Conservation (phyloP, 192 early-diverging fungal species). For the Linnemannia elongata region DNA sequence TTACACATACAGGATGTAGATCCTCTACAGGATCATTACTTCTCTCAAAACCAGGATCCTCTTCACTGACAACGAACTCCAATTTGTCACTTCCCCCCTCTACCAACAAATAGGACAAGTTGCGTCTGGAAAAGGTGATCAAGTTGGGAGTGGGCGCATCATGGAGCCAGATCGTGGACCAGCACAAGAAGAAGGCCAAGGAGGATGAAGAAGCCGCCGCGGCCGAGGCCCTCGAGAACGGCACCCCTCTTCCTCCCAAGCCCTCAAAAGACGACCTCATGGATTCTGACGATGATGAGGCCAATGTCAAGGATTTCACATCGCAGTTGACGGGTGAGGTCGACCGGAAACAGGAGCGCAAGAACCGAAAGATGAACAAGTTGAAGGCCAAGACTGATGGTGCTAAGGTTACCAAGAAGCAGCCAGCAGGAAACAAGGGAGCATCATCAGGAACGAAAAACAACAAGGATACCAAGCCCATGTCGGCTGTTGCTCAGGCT, state of each 20-base stretch:
- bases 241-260: constrained; percentile 25
- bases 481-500: constrained; percentile 45
- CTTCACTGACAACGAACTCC: neutral
- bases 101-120: constrained; percentile 47
- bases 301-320: constrained; percentile 35
- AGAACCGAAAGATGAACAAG: constrained; percentile 57
- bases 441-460: neutral
- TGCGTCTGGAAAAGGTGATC: constrained; percentile 57
- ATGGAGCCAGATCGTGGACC: constrained; percentile 54
- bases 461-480: constrained; percentile 23
- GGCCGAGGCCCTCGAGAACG: constrained; percentile 43
- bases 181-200: constrained; percentile 55
- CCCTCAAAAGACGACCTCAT: constrained; percentile 9
- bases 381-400: constrained; percentile 54
- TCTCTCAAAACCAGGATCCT: neutral
- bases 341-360: constrained; percentile 57
- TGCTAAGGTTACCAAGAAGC: constrained; percentile 42
- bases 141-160: constrained; percentile 55
- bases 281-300: constrained; percentile 41
- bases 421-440: too few relatives aligned
- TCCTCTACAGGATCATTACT: neutral
- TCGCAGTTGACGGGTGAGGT: constrained; percentile 50
- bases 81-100: neutral
- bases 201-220: constrained; percentile 47
- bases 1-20: neutral